Evolutionary conservation across 2,329 filamentous ascomycete species (phyloP), one percentile per base, ranked within the genome.

Genomic region (Claviceps fusiformis): DNA sequence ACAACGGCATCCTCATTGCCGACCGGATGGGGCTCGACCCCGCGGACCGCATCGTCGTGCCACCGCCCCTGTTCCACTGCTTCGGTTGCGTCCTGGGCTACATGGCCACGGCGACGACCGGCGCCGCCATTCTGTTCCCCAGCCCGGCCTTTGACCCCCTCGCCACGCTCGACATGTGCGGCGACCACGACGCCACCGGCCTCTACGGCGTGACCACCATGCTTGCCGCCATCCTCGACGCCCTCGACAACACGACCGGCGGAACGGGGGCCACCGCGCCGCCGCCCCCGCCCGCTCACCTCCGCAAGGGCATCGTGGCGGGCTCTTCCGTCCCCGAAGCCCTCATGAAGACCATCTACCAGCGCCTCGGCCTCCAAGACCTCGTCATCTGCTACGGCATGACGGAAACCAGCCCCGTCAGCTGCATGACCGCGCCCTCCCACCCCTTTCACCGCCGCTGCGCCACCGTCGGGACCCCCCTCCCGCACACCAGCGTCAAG

Each of bases 351-450:
- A 82, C 80, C 57, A 72, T 97, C 7, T 86, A 92, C 67, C 76
- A 77, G 29, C 77, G 74, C 1, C 75, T 97, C 9, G 93, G 93
- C 51, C 73, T 97, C 19, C 80, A 78, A 0, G 87, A 95, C 55
- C 72, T 97, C 27, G 92, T 91, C 0, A 96, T 95, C 59, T 95
- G 91, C 74, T 97, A 96, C 68, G 91, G 91, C 58, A 95, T 95
- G 90, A 96, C 91, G 1, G 91, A 96, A 71, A 96, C 91, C 1
- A 79, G 77, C 51, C 86, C 86, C 45, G 86, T 89, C 63, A 76
- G 80, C 74, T 81, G 80, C 59, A 95, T 95, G 90, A 95, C 91
- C 0, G 75, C 81, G 0, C 91, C 88, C 0, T 71, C 79, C 19
- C 90, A 95, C 65, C 83, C 88, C 0, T 73, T 89, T 3, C 78